These are phyloP conservation scores for Tripterygium wilfordii DNA, from an alignment of 177 flowering plant species.

Conservation along the genomic window DNA sequence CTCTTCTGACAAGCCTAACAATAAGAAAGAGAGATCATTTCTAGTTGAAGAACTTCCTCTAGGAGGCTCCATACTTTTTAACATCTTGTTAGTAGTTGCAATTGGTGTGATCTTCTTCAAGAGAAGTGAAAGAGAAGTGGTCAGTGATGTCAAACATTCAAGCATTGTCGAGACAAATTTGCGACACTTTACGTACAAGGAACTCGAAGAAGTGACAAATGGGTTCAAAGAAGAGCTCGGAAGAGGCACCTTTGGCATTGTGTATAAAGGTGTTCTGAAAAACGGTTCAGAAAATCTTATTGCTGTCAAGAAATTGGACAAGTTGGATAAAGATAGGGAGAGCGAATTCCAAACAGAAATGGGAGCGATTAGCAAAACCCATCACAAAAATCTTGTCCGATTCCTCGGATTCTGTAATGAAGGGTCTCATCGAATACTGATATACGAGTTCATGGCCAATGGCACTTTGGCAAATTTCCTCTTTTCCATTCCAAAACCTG, in stretches of 20 bases:
- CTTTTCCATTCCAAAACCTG: neutral
- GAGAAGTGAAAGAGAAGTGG: neutral
- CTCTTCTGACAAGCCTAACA: neutral
- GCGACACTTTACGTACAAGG: slow-evolving; percentile 11
- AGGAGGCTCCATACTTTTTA: too few species aligned
- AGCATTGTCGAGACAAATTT: slow-evolving; percentile 1
- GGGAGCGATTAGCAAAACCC: slow-evolving; percentile 1
- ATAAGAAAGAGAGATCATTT: neutral
- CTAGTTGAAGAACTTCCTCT: too few species aligned
- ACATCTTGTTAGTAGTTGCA: neutral
- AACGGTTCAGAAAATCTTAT: neutral
- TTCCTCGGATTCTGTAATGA: neutral
- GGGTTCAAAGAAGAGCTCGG: slow-evolving; percentile 35
- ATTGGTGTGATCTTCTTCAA: neutral
- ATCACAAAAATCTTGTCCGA: slow-evolving; percentile 1
- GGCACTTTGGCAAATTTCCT: too few species aligned
- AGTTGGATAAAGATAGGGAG: slow-evolving; percentile 1
- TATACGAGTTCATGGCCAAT: slow-evolving; percentile 1
- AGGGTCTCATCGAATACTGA: neutral
- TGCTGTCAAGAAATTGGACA: slow-evolving; percentile 9
- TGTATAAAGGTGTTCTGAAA: slow-evolving; percentile 22
- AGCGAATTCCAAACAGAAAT: slow-evolving; percentile 2
- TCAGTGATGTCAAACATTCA: neutral
- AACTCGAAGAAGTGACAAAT: slow-evolving; percentile 22
- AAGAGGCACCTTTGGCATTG: slow-evolving; percentile 28